Base-by-base conservation (phyloP, 257 asterid genomes). In the Haberlea rhodopensis region DNA sequence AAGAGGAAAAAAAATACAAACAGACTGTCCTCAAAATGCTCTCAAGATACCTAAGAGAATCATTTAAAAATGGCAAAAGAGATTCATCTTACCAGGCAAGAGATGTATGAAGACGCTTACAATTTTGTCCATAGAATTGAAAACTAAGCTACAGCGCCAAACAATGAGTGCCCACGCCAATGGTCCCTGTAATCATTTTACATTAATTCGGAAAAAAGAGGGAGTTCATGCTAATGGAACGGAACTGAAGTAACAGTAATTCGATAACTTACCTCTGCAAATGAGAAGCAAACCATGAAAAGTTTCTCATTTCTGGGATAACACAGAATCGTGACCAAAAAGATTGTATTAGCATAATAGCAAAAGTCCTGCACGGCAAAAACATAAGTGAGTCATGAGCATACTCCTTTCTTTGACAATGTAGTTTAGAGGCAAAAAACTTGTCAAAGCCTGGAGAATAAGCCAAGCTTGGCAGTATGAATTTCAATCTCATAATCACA, bases 101-200 rank as follows among this genome's bases (percentile, higher is more conserved):
- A 89, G 94, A 80, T 92, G 99, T 76, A 92, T 92, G 81, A 92
- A 87, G 74, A 92, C 97, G 73, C 99, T 92, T 37, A 92, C 96
- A 34, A 89, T n/a, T n/a, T n/a, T n/a, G n/a, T n/a, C n/a, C n/a
- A n/a, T n/a, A n/a, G n/a, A n/a, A n/a, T n/a, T n/a, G n/a, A n/a
- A n/a, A n/a, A n/a, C n/a, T n/a, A n/a, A n/a, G n/a, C n/a, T n/a
- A n/a, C n/a, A n/a, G n/a, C n/a, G n/a, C n/a, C n/a, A n/a, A n/a
- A n/a, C n/a, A n/a, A n/a, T n/a, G n/a, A n/a, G n/a, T n/a, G n/a
- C n/a, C n/a, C n/a, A n/a, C n/a, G n/a, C n/a, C n/a, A n/a, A n/a
- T n/a, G n/a, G n/a, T n/a, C n/a, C n/a, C 81, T 77, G 89, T 92
- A 84, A 89, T 96, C 73, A 86, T 83, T 26, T 97, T 75, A 92